Base-by-base conservation (phyloP, 208 protist species). In the Tritrichomonas foetus region DNA sequence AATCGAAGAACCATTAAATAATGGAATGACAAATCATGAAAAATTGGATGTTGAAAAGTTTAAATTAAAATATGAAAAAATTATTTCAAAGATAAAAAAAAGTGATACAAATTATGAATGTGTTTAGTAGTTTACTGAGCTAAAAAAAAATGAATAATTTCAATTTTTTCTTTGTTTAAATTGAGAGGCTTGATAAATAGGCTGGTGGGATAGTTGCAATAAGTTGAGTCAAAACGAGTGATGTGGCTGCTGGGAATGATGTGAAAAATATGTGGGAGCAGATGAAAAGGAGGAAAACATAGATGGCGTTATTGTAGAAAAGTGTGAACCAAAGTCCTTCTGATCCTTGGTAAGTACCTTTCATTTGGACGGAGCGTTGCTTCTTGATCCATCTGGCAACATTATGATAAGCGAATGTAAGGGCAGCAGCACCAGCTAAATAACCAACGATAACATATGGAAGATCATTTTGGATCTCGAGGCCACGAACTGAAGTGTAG, bases 251-350 rank as follows among this genome's bases (percentile, higher is more conserved):
- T 14, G 33, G 14, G 47, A 89, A 27, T 44, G 41, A 20, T 61
- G 47, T 14, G 47, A 89, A 89, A 49, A 89, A 27, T 14, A 89
- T 57, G 39, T 30, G 44, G 25, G 78, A 44, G 78, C 20, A 57
- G 78, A 89, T 39, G 57, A 89, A 8, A 27, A 57, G 47, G 33
- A 89, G 44, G 78, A 89, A 89, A 39, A 53, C 41, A 50, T 57
- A 89, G 47, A 89, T 57, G 5, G 47, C 47, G 78, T 89, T 89
- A 49, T 89, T 89, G 47, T 89, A 89, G 78, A 61, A 53, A 39
- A 89, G 78, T 39, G 47, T 53, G 78, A 89, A 89, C 41, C 44
- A 89, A 36, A 89, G 47, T 39, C 41, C 41, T 69, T 69, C 64
- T 39, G 78, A 57, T 25, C 47, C 78, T 0, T 36, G 27, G 13